Evolutionary conservation across 371 early-diverging fungal genomes (phyloP).

Genomic region (Mucor racemosus): DNA sequence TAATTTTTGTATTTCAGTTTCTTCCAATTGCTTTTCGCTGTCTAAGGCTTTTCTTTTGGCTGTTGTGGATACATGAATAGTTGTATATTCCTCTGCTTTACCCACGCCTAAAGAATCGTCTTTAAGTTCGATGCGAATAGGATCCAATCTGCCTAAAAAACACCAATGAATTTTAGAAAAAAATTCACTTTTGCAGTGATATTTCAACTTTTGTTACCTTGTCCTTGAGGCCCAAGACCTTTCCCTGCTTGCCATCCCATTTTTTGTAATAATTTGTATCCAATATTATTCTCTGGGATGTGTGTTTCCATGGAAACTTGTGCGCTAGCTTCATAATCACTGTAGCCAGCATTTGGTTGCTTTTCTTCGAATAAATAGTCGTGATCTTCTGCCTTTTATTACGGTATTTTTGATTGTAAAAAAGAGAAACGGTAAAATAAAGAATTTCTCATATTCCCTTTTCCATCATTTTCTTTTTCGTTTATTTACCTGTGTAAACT

Average conservation of each 20-base stretch:
- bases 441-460: not conserved
- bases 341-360: not conserved
- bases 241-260: slow-evolving; percentile 74
- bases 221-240: slow-evolving; percentile 59
- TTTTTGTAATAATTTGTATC: slow-evolving; percentile 62
- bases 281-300: slow-evolving; percentile 62
- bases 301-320: slow-evolving; percentile 59
- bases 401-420: not conserved
- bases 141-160: slow-evolving; percentile 65
- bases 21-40: slow-evolving; percentile 67
- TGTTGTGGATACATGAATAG: slow-evolving; percentile 59
- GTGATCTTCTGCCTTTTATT: not conserved
- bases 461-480: not conserved
- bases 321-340: slow-evolving; percentile 21
- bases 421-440: not conserved
- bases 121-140: slow-evolving; percentile 65
- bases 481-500: slow-evolving; percentile 9
- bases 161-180: too few species aligned
- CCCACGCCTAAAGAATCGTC: slow-evolving; percentile 71
- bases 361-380: not conserved
- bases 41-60: slow-evolving; percentile 64
- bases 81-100: slow-evolving; percentile 59
- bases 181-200: too few species aligned
- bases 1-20: slow-evolving; percentile 59
- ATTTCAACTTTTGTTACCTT: slow-evolving; percentile 36